These are phyloP conservation scores for Echria macrotheca DNA, from an alignment of 495 filamentous ascomycete species.

Conservation along the genomic window DNA sequence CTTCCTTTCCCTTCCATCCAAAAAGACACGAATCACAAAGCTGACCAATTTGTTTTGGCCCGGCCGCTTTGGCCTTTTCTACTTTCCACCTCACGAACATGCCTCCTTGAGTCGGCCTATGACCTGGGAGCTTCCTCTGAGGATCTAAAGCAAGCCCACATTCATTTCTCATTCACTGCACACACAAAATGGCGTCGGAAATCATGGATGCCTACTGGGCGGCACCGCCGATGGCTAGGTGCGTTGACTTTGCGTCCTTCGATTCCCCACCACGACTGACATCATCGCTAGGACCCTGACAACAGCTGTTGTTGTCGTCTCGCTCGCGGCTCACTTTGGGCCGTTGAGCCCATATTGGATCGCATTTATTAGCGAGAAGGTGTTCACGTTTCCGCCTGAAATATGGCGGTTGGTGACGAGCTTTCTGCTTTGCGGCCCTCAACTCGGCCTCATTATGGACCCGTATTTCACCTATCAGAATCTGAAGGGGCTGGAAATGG, in stretches of 20 bases:
- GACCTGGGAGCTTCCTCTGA: constrained; percentile 19
- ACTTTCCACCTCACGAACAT: constrained; percentile 11
- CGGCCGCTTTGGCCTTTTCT: constrained; percentile 7
- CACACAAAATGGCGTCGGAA: constrained; percentile 20
- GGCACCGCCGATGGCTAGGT: constrained; percentile 67
- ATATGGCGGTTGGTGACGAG: constrained; percentile 54
- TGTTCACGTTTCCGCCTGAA: constrained; percentile 60
- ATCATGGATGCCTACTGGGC: constrained; percentile 64
- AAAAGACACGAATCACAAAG: constrained; percentile 35
- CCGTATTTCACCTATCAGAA: constrained; percentile 62
- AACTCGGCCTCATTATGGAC: constrained; percentile 68
- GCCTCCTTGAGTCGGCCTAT: constrained; percentile 17
- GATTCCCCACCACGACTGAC: neutral
- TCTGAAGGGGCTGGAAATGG: constrained; percentile 38
- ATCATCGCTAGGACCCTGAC: constrained; percentile 57
- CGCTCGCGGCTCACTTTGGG: constrained; percentile 55
- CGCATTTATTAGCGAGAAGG: constrained; percentile 48
- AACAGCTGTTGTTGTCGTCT: constrained; percentile 59
- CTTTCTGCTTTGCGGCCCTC: constrained; percentile 64
- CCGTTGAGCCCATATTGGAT: constrained; percentile 50
- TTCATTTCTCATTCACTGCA: constrained; percentile 3
- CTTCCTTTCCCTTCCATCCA: constrained; percentile 19
- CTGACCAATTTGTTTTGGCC: constrained; percentile 12
- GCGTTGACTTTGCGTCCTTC: constrained; percentile 18
- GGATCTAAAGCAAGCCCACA: constrained; percentile 12